Percentiles rank a stretch among this genome's conserved stretches.
These are phyloP conservation scores for Plantago ovata DNA, from an alignment of 257 asterid species.

Conservation along the genomic window DNA sequence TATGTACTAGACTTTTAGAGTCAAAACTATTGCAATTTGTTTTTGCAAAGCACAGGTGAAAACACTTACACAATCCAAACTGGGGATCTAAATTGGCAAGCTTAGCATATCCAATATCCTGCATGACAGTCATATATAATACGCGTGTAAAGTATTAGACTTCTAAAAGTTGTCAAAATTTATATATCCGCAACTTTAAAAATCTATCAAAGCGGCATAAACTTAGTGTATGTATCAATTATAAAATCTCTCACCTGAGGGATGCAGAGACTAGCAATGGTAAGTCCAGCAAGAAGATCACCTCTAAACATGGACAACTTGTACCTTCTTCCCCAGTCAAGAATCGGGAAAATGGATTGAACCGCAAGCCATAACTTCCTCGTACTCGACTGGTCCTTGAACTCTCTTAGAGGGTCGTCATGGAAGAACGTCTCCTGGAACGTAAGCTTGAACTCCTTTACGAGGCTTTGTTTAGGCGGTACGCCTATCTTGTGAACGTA, in stretches of 20 bases:
- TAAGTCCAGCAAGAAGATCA: conserved; percentile 71
- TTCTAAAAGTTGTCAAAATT: not conserved
- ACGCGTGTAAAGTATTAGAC: not conserved
- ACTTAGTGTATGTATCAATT: no score
- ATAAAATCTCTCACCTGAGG: conserved; percentile 78
- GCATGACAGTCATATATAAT: no score
- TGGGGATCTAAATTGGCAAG: conserved; percentile 69
- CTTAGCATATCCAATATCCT: conserved; percentile 77
- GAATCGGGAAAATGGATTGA: conserved; percentile 52
- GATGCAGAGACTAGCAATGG: conserved; percentile 80
- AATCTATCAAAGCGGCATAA: no score
- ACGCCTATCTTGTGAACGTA: conserved; percentile 56
- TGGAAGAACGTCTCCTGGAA: conserved; percentile 67
- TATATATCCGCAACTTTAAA: no score
- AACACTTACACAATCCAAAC: conserved; percentile 71
- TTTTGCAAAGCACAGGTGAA: not conserved
- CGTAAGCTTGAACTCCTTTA: conserved; percentile 40
- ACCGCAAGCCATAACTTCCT: conserved; percentile 39
- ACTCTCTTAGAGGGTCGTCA: conserved; percentile 59
- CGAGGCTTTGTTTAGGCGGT: conserved; percentile 51
- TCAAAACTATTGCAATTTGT: no score
- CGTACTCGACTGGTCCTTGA: conserved; percentile 43
- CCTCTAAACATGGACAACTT: conserved; percentile 54
- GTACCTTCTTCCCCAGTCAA: conserved; percentile 66
- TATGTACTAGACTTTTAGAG: no score